Percentiles rank a stretch among this genome's conserved stretches.
phyloP scores from a whole-genome alignment of 2,329 filamentous ascomycete genomes.

The Clonostachys chloroleuca region DNA sequence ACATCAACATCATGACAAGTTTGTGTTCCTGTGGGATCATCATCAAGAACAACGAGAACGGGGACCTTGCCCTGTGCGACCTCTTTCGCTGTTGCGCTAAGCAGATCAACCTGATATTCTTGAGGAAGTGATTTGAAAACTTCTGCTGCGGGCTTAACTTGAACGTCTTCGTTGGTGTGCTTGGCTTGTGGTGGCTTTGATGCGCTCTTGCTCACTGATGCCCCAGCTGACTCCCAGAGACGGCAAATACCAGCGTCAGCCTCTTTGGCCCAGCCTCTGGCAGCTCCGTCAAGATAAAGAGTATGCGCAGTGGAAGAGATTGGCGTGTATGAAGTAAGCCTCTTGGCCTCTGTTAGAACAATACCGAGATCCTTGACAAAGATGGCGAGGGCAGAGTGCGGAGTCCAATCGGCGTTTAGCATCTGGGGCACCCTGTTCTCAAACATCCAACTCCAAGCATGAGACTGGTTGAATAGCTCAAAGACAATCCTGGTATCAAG shows the following conservation, averaged over 20 bases:
- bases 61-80: conserved; percentile 9
- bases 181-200: too few species aligned
- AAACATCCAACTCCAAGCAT: conserved; percentile 29
- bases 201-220: conserved; percentile 11
- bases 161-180: too few species aligned
- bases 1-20: conserved; percentile 21
- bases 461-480: conserved; percentile 36
- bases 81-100: too few species aligned
- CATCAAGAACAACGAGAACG: conserved; percentile 39
- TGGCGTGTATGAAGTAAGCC: conserved; percentile 15
- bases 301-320: conserved; percentile 21
- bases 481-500: conserved; percentile 42
- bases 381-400: conserved; percentile 24
- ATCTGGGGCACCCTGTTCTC: conserved; percentile 26
- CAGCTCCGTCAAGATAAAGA: conserved; percentile 22
- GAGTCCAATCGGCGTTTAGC: conserved; percentile 25
- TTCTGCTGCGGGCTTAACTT: too few species aligned
- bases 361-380: conserved; percentile 27
- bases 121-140: too few species aligned
- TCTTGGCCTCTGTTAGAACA: conserved; percentile 21
- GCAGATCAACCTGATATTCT: too few species aligned
- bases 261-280: conserved; percentile 22
- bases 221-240: conserved; percentile 27
- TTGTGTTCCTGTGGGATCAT: conserved; percentile 56
- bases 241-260: conserved; percentile 25